Evolutionary conservation across 768 basidiomycete species (phyloP).

Genomic region (Kwoniella sp.): DNA sequence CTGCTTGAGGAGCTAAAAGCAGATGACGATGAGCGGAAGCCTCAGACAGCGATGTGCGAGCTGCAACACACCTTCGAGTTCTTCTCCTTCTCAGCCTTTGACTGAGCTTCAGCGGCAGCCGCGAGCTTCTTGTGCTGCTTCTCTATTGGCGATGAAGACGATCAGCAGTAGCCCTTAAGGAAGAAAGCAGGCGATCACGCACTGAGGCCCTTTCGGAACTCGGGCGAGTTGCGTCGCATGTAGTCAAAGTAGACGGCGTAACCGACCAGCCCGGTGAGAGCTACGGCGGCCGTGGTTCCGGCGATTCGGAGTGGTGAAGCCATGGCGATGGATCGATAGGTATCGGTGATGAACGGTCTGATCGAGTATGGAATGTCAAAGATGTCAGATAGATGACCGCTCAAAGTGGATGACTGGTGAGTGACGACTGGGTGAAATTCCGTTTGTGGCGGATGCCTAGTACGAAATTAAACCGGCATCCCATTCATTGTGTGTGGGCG

Average conservation of each 20-base stretch:
- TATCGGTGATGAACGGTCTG: no score
- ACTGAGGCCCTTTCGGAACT: constrained; percentile 86
- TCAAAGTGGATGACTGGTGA: no score
- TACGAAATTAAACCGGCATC: no score
- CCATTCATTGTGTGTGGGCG: no score
- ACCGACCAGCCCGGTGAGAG: constrained; percentile 53
- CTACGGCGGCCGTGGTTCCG: constrained; percentile 40
- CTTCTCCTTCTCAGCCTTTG: constrained; percentile 42
- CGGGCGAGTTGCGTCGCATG: constrained; percentile 77
- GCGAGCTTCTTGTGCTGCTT: constrained; percentile 87
- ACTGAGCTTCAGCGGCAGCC: constrained; percentile 58
- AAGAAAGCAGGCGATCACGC: constrained; percentile 49
- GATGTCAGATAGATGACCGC: no score
- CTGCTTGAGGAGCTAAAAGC: constrained; percentile 26
- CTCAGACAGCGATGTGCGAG: background rate
- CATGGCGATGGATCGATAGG: background rate
- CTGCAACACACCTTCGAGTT: constrained; percentile 53
- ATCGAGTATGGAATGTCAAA: no score
- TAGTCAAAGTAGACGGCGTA: constrained; percentile 95
- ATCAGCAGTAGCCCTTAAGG: background rate
- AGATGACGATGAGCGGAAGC: background rate
- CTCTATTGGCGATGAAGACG: constrained; percentile 54
- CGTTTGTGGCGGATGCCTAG: no score
- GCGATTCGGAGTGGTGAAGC: constrained; percentile 27
- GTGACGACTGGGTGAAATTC: no score